Evolutionary conservation across 192 early-diverging fungal genomes (phyloP).

Genomic region (Coemansia sp.): DNA sequence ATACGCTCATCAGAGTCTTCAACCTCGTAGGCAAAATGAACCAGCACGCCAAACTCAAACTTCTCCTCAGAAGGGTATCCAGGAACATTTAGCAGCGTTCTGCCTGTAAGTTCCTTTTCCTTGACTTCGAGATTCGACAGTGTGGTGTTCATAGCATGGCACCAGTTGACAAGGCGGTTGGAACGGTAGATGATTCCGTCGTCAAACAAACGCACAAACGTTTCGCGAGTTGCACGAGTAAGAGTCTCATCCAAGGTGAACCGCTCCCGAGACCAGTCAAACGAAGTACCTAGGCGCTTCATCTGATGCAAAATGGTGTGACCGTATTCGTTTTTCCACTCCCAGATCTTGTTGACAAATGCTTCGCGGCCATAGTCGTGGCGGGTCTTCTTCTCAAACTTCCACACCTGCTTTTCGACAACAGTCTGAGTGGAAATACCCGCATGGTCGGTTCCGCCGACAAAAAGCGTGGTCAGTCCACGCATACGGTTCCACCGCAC

Average conservation of each 20-base stretch:
- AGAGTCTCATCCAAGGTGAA: conserved; percentile 93
- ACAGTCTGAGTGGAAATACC: conserved; percentile 97
- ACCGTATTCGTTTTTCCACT: conserved; percentile 92
- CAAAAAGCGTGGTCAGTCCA: conserved; percentile 91
- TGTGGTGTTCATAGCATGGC: conserved; percentile 91
- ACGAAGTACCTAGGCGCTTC: conserved; percentile 84
- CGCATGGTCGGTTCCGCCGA: conserved; percentile 96
- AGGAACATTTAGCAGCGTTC: conserved; percentile 83
- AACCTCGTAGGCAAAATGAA: conserved; percentile 92
- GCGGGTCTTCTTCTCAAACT: conserved; percentile 77
- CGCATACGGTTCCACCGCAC: conserved; percentile 98
- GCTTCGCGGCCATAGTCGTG: conserved; percentile 92
- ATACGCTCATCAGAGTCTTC: conserved; percentile 86
- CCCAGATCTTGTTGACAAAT: conserved; percentile 88
- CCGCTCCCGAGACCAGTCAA: conserved; percentile 88
- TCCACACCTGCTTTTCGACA: conserved; percentile 94
- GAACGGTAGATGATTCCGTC: conserved; percentile 96
- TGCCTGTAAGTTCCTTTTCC: conserved; percentile 81
- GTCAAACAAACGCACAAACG: conserved; percentile 92
- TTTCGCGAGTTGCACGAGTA: conserved; percentile 85
- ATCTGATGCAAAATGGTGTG: conserved; percentile 86
- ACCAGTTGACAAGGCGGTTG: conserved; percentile 99
- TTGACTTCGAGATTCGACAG: conserved; percentile 98
- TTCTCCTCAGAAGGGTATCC: conserved; percentile 92
- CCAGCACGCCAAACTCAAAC: conserved; percentile 98